These are phyloP conservation scores for Xylariaceae sp. DNA, from an alignment of 2,329 filamentous ascomycete genomes.

Conservation along the genomic window DNA sequence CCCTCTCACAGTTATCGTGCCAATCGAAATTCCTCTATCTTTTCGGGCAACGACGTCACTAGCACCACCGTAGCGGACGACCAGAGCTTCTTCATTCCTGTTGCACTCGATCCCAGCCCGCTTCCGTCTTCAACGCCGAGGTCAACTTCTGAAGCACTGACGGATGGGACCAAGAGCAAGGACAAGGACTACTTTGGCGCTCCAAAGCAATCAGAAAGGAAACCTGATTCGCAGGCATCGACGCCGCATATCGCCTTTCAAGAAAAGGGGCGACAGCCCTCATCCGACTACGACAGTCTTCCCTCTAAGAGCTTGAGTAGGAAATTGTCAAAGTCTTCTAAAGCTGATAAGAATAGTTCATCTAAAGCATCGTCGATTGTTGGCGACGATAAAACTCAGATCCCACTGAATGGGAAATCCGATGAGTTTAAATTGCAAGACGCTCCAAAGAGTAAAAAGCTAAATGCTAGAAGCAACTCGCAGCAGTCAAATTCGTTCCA, in stretches of 20 bases:
- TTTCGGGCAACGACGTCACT: constrained; percentile 53
- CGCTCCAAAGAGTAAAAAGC: constrained; percentile 69
- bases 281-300: constrained; percentile 64
- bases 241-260: constrained; percentile 94
- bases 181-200: constrained; percentile 67
- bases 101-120: constrained; percentile 74
- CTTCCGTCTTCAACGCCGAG: constrained; percentile 60
- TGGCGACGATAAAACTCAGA: constrained; percentile 49
- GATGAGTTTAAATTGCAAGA: constrained; percentile 83
- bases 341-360: constrained; percentile 43
- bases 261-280: constrained; percentile 74
- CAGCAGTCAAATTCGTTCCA: constrained; percentile 47
- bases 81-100: constrained; percentile 77
- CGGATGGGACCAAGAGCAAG: constrained; percentile 52
- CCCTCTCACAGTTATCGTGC: constrained; percentile 79
- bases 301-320: constrained; percentile 56
- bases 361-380: constrained; percentile 39
- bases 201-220: constrained; percentile 54
- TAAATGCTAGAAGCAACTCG: constrained; percentile 51
- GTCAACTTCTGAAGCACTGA: constrained; percentile 55
- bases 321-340: constrained; percentile 55
- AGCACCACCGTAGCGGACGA: constrained; percentile 55
- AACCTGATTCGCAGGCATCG: constrained; percentile 57
- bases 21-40: constrained; percentile 74
- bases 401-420: constrained; percentile 45